Evolutionary conservation across 192 early-diverging fungal species (phyloP).

Genomic region (Backusella psychrophila): DNA sequence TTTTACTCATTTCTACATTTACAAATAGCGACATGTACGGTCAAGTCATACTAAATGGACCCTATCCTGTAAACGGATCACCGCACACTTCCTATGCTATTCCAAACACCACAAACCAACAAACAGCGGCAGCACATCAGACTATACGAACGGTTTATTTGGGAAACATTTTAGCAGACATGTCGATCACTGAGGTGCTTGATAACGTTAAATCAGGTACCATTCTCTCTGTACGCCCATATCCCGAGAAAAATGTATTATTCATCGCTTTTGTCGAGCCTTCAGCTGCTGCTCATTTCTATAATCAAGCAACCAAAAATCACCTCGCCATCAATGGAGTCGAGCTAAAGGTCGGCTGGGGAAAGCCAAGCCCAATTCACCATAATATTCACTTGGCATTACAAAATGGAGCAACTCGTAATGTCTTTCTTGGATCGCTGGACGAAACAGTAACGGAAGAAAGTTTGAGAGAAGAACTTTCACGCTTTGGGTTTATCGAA

Average conservation of each 20-base stretch:
- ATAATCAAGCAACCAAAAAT: conserved; percentile 47
- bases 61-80: neutral
- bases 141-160: conserved; percentile 78
- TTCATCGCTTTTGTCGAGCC: conserved; percentile 82
- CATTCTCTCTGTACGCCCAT: conserved; percentile 65
- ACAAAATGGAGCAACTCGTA: conserved; percentile 69
- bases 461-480: conserved; percentile 55
- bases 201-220: conserved; percentile 69
- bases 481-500: conserved; percentile 71
- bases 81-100: neutral
- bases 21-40: conserved; percentile 12
- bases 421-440: conserved; percentile 78
- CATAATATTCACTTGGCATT: conserved; percentile 57
- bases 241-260: conserved; percentile 77
- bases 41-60: neutral
- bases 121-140: conserved; percentile 18
- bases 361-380: conserved; percentile 56
- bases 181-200: conserved; percentile 61
- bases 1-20: neutral
- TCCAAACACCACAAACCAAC: neutral
- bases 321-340: conserved; percentile 50
- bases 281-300: conserved; percentile 58
- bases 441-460: conserved; percentile 64
- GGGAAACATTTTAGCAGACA: conserved; percentile 67
- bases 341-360: conserved; percentile 79